Percentiles rank a stretch among this genome's conserved stretches.
These are phyloP conservation scores for Globisporangium rhizosaccharum DNA, from an alignment of 352 stramenopile species.

Conservation along the genomic window DNA sequence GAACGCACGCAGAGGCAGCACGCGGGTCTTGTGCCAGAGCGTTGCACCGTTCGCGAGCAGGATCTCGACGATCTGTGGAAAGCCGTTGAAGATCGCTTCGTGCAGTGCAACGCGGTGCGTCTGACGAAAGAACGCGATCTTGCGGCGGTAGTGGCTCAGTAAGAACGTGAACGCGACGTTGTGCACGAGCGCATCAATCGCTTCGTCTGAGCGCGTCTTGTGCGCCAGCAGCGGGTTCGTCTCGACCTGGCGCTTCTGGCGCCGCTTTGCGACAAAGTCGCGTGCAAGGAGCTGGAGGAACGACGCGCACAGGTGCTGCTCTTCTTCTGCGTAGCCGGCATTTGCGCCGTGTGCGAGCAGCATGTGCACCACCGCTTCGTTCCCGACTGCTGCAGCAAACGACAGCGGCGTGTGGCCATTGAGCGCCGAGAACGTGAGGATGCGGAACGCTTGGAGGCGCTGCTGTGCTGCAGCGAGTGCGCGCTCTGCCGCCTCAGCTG, in stretches of 20 bases:
- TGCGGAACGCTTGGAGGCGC: conserved; percentile 36
- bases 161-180: conserved; percentile 63
- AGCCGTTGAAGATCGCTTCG: conserved; percentile 66
- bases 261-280: conserved; percentile 34
- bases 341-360: conserved; percentile 51
- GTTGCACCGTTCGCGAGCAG: conserved; percentile 42
- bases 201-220: conserved; percentile 35
- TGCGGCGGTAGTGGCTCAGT: conserved; percentile 41
- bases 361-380: conserved; percentile 73
- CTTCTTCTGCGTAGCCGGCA: conserved; percentile 36
- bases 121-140: conserved; percentile 38
- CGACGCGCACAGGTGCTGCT: conserved; percentile 48
- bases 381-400: conserved; percentile 61
- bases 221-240: neutral
- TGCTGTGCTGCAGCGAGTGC: conserved; percentile 41
- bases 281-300: conserved; percentile 62
- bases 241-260: conserved; percentile 10
- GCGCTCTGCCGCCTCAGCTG: conserved; percentile 24
- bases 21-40: conserved; percentile 56
- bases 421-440: conserved; percentile 48
- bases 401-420: conserved; percentile 69
- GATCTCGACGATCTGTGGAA: conserved; percentile 43
- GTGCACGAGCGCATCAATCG: conserved; percentile 41
- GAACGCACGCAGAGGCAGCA: conserved; percentile 45
- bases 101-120: conserved; percentile 70